These are phyloP conservation scores for Meredithiella fracta DNA, from an alignment of 2,329 filamentous ascomycete genomes.

Conservation along the genomic window DNA sequence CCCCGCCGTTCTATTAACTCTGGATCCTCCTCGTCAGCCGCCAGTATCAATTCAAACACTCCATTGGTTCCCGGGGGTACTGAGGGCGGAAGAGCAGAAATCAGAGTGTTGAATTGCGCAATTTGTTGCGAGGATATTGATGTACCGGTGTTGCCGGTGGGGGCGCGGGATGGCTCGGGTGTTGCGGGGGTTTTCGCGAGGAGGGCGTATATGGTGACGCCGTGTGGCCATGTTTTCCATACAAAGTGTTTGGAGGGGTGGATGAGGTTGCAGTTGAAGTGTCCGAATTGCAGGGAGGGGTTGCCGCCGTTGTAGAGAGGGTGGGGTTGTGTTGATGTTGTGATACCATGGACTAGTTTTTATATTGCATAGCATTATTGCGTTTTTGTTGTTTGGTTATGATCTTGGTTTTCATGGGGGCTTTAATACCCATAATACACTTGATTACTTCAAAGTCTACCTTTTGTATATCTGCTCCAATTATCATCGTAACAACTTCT, in stretches of 20 bases:
- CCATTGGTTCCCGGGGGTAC: conserved; percentile 21
- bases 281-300: conserved; percentile 84
- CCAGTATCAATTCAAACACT: conserved; percentile 20
- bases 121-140: conserved; percentile 89
- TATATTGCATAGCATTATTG: conserved; percentile 3
- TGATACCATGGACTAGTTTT: neutral
- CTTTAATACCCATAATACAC: too few relatives aligned
- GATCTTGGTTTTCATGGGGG: conserved; percentile 1
- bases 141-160: conserved; percentile 59
- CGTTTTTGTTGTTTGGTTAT: neutral
- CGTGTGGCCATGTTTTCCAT: conserved; percentile 92
- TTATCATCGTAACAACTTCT: too few relatives aligned
- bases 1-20: conserved; percentile 1
- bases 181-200: conserved; percentile 58
- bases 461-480: too few relatives aligned
- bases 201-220: conserved; percentile 89
- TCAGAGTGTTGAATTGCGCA: conserved; percentile 65
- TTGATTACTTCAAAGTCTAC: too few relatives aligned
- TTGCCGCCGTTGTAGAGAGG: conserved; percentile 56
- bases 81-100: conserved; percentile 17
- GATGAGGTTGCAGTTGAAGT: conserved; percentile 87
- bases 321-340: neutral
- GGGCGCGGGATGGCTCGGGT: conserved; percentile 23
- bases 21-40: conserved; percentile 1
- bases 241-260: conserved; percentile 81